Conservation (phyloP, 2,329 filamentous ascomycete species). For the Fusarium sp. region DNA sequence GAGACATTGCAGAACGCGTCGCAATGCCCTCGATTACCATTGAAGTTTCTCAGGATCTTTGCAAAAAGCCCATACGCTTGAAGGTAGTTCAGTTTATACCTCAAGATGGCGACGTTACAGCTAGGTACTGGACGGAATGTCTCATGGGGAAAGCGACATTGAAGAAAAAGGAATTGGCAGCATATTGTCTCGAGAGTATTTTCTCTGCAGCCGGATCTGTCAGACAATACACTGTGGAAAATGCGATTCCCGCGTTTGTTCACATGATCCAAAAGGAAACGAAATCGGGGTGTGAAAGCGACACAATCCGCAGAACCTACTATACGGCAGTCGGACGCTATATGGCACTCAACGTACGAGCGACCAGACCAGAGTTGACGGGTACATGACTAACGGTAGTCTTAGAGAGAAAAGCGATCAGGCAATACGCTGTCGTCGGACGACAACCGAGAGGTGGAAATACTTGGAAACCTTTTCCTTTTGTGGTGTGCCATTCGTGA, state of each 20-base stretch:
- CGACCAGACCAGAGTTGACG: not conserved
- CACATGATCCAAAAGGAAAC: constrained; percentile 38
- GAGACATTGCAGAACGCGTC: constrained; percentile 55
- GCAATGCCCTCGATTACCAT: constrained; percentile 50
- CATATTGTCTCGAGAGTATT: constrained; percentile 57
- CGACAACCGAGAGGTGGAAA: constrained; percentile 47
- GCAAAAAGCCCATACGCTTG: constrained; percentile 52
- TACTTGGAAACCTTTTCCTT: constrained; percentile 57
- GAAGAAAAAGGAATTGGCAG: constrained; percentile 50
- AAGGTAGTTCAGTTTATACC: constrained; percentile 58
- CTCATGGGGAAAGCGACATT: constrained; percentile 40
- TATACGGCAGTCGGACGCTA: constrained; percentile 39
- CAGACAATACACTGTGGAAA: constrained; percentile 51
- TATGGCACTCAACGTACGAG: constrained; percentile 37
- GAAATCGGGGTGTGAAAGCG: not conserved
- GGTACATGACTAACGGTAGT: not conserved
- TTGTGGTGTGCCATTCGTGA: constrained; percentile 62
- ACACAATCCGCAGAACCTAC: constrained; percentile 43
- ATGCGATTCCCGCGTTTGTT: constrained; percentile 46
- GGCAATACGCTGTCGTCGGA: not conserved
- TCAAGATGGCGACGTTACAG: constrained; percentile 52
- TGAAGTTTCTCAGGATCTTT: constrained; percentile 55
- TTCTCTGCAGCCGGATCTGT: constrained; percentile 51
- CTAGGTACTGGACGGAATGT: constrained; percentile 54
- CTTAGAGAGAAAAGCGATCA: not conserved